These are phyloP conservation scores for Microdochium paspali DNA, from an alignment of 2,329 filamentous ascomycete species.

Conservation along the genomic window DNA sequence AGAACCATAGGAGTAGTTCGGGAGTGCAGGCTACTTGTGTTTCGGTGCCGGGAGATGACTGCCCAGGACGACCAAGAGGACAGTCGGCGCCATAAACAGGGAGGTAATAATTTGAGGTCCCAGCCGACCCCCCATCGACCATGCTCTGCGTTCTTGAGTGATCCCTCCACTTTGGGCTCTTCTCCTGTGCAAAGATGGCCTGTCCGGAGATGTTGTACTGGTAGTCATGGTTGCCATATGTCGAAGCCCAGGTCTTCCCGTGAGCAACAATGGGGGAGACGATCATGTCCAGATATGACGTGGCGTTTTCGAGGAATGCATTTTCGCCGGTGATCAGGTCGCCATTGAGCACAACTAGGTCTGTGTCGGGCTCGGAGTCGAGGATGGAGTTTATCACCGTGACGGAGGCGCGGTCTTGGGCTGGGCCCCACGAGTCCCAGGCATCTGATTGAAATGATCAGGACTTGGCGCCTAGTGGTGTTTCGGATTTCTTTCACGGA, in stretches of 20 bases:
- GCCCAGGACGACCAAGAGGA: too few relatives aligned
- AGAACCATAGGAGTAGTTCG: conserved; percentile 57
- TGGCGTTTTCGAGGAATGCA: conserved; percentile 43
- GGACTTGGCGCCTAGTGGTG: too few relatives aligned
- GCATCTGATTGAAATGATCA: conserved; percentile 29
- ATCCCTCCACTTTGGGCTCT: conserved; percentile 15
- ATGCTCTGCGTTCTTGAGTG: conserved; percentile 30
- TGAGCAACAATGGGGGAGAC: conserved; percentile 47
- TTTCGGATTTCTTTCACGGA: too few relatives aligned
- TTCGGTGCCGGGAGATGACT: too few relatives aligned
- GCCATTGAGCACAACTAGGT: conserved; percentile 61
- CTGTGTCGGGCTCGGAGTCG: conserved; percentile 38
- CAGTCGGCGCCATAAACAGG: conserved; percentile 30
- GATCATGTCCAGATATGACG: conserved; percentile 48
- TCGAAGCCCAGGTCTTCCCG: conserved; percentile 52
- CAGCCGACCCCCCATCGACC: conserved; percentile 23
- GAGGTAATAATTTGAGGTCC: conserved; percentile 37
- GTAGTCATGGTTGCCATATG: conserved; percentile 64
- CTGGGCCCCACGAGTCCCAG: conserved; percentile 32
- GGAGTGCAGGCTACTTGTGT: conserved; percentile 20
- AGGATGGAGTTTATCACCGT: conserved; percentile 50
- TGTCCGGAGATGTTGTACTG: conserved; percentile 44
- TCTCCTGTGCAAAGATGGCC: conserved; percentile 31
- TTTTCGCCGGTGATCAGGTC: conserved; percentile 64
- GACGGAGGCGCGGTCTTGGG: conserved; percentile 47